Conservation (phyloP, 1,139 yeast genomes). For the Geotrichum phurueaensis region DNA sequence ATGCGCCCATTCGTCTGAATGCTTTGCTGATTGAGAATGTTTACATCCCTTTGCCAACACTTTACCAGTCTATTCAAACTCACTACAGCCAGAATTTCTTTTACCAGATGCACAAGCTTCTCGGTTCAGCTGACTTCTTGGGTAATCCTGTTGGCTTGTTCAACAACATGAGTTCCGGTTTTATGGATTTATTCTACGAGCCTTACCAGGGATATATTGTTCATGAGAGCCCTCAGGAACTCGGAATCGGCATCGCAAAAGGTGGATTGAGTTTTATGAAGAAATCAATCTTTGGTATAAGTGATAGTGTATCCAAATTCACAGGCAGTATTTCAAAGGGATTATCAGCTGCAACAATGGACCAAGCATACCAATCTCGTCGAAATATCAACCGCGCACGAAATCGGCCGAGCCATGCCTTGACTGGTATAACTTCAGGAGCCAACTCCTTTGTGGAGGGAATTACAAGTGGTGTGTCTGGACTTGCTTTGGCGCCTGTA, state of each 20-base stretch:
- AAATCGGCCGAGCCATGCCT: slow-evolving; percentile 76
- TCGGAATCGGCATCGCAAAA: slow-evolving; percentile 91
- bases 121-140: slow-evolving; percentile 92
- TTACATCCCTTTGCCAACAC: slow-evolving; percentile 72
- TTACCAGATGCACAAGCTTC: slow-evolving; percentile 82
- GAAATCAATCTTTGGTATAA: slow-evolving; percentile 88
- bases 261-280: slow-evolving; percentile 92
- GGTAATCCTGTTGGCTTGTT: slow-evolving; percentile 97
- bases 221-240: slow-evolving; percentile 90
- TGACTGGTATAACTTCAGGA: slow-evolving; percentile 80
- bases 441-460: slow-evolving; percentile 87
- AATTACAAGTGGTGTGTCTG: slow-evolving; percentile 78
- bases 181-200: slow-evolving; percentile 90
- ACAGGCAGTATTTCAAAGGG: slow-evolving; percentile 96
- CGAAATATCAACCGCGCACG: slow-evolving; percentile 68
- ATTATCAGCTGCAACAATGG: slow-evolving; percentile 81
- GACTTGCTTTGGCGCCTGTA: slow-evolving; percentile 84
- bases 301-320: slow-evolving; percentile 86
- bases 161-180: slow-evolving; percentile 88
- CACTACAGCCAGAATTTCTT: slow-evolving; percentile 91
- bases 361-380: slow-evolving; percentile 73
- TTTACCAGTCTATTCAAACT: slow-evolving; percentile 63
- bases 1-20: slow-evolving; percentile 87
- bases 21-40: slow-evolving; percentile 84
- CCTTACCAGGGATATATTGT: slow-evolving; percentile 93